Base-by-base conservation (phyloP, 306 rosid genomes). In the Sphenostylis stenocarpa region DNA sequence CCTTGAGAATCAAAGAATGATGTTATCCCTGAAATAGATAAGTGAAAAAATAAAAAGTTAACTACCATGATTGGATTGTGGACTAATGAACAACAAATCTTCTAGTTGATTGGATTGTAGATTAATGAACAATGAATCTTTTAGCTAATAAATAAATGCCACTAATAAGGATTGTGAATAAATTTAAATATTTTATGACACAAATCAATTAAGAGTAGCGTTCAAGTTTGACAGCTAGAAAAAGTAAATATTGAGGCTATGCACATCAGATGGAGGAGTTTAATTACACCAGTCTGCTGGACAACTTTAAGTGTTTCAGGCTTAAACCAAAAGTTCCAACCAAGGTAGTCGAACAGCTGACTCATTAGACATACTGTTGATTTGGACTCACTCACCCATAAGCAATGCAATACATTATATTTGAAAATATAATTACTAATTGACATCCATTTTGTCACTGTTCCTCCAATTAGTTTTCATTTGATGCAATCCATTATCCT, bases 1-100 rank as follows among this genome's bases (percentile, higher is more conserved):
- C 96, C 97, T 83, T 83, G 84, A 43, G 96, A 86, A 82, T 92
- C 94, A 79, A 89, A 92, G 79, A 84, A 85, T 20, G 98, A 92
- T 1, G 98, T 92, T 36, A 95, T 75, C 76, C 96, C 98, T 95
- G 88, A 83, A 76, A 77, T 2, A 77, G 36, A 77, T 43, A 64
- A 43, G 47, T 58, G 15, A 58, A 20, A 72, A 67, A 9, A 43
- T n/a, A n/a, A 65, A 19, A 0, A 51, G 70, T 68, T 48, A 78
- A 41, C 67, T 34, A 66, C 4, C 51, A 15, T 49, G 17, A 23
- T 38, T 41, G 28, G 19, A 23, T 6, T 9, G 20, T 2, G 10
- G 72, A 70, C 28, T 45, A 12, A 65, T 36, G 64, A 65, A 34
- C 57, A 53, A 53, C 29, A 36, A 64, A 81, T 29, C 55, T 17